Evolutionary conservation across 371 early-diverging fungal genomes (phyloP).

Genomic region (Mucor ambiguus): DNA sequence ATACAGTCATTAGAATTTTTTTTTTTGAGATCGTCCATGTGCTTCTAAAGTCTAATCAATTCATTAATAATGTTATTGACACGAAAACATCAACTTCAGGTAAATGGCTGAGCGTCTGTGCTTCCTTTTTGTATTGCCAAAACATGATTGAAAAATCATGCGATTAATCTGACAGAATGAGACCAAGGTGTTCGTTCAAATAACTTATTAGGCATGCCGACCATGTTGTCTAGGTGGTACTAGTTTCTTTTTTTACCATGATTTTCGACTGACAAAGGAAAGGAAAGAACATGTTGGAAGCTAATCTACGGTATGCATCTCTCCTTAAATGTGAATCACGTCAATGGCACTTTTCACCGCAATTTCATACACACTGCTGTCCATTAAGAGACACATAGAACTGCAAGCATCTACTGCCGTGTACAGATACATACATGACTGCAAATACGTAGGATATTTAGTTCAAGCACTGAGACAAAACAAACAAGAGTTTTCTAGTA

Average conservation of each 20-base stretch:
- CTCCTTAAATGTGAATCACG: neutral
- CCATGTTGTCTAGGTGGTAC: neutral
- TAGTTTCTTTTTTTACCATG: neutral
- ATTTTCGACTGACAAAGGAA: neutral
- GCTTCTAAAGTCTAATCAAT: neutral
- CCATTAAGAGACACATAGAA: neutral
- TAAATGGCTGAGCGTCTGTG: conserved; percentile 4
- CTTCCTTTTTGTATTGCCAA: conserved; percentile 6
- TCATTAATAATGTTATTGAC: neutral
- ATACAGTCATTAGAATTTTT: neutral
- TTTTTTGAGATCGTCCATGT: conserved; percentile 1
- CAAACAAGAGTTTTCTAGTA: neutral
- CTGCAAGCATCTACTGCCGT: neutral
- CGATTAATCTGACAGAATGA: conserved; percentile 1
- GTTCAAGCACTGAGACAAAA: neutral
- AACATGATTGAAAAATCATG: conserved; percentile 2
- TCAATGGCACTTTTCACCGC: neutral
- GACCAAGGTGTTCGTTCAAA: neutral
- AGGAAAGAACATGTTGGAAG: conserved; percentile 1
- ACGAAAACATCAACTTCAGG: neutral
- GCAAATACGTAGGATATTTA: no score
- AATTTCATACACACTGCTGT: neutral
- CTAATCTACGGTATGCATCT: neutral
- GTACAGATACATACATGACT: neutral
- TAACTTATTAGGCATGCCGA: conserved; percentile 1